Evolutionary conservation across 192 early-diverging fungal genomes (phyloP).

Genomic region (Coemansia sp.): DNA sequence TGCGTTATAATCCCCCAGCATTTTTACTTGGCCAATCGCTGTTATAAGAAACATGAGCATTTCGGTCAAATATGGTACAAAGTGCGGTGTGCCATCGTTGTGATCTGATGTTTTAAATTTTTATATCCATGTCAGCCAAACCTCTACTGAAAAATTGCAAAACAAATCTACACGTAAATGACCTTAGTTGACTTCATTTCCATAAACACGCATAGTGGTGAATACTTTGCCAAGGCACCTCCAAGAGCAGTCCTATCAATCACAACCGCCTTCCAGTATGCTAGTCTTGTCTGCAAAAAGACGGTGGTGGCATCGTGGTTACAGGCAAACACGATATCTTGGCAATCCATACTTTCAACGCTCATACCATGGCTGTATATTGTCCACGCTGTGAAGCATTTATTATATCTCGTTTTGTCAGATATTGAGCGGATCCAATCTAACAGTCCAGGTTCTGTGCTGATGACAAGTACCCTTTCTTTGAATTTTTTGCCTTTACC

Average conservation of each 20-base stretch:
- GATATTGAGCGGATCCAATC: conserved; percentile 22
- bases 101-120: too few relatives aligned
- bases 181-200: background rate
- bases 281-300: background rate
- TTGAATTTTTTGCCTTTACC: background rate
- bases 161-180: background rate
- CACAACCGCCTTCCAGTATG: background rate
- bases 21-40: background rate
- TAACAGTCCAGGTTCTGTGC: conserved; percentile 17
- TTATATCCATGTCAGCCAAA: too few relatives aligned
- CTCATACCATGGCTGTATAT: background rate
- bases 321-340: background rate
- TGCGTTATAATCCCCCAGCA: background rate
- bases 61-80: too few relatives aligned
- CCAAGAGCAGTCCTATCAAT: conserved; percentile 1
- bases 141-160: background rate
- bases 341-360: background rate
- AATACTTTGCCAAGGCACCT: background rate
- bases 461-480: conserved; percentile 9
- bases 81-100: too few relatives aligned
- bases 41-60: too few relatives aligned
- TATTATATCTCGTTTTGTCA: background rate
- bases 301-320: background rate
- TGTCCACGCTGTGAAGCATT: background rate
- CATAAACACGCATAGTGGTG: background rate